These are phyloP conservation scores for Coelastrella sp. DNA, from an alignment of 139 green algal species.

Conservation along the genomic window DNA sequence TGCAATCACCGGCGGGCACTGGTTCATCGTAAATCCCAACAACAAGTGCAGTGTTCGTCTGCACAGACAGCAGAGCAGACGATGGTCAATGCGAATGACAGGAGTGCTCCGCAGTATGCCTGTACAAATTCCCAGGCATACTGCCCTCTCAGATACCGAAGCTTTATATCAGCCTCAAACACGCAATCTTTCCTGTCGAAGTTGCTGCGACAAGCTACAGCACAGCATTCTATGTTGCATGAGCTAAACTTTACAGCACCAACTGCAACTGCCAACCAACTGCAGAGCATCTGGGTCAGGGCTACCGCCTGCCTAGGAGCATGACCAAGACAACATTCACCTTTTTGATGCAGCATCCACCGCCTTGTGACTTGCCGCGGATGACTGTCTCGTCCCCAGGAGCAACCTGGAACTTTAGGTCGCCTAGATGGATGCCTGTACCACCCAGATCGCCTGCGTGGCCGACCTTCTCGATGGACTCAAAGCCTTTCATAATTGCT, in stretches of 20 bases:
- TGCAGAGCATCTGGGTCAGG: not conserved
- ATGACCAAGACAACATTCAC: not conserved
- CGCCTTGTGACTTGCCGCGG: slow-evolving; percentile 76
- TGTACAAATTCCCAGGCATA: too few species aligned
- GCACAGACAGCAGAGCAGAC: too few species aligned
- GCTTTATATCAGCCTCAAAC: too few species aligned
- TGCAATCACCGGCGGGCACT: slow-evolving; percentile 75
- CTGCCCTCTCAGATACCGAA: too few species aligned
- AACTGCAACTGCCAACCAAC: slow-evolving; percentile 2
- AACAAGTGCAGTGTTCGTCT: slow-evolving; percentile 76
- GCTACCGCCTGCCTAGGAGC: not conserved
- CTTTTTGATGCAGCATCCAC: slow-evolving; percentile 82
- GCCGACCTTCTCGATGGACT: slow-evolving; percentile 39
- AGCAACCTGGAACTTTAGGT: slow-evolving; percentile 63
- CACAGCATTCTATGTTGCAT: too few species aligned
- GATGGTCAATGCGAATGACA: too few species aligned
- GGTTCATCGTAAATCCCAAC: slow-evolving; percentile 80
- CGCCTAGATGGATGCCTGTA: slow-evolving; percentile 71
- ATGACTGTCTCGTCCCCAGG: slow-evolving; percentile 69
- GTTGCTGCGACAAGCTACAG: too few species aligned
- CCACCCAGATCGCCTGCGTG: slow-evolving; percentile 58
- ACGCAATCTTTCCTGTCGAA: too few species aligned
- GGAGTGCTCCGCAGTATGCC: too few species aligned
- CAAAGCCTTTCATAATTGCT: slow-evolving; percentile 68
- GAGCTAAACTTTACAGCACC: too few species aligned